Base-by-base conservation (phyloP, 2,329 filamentous ascomycete species). In the Xylariaceae sp. region DNA sequence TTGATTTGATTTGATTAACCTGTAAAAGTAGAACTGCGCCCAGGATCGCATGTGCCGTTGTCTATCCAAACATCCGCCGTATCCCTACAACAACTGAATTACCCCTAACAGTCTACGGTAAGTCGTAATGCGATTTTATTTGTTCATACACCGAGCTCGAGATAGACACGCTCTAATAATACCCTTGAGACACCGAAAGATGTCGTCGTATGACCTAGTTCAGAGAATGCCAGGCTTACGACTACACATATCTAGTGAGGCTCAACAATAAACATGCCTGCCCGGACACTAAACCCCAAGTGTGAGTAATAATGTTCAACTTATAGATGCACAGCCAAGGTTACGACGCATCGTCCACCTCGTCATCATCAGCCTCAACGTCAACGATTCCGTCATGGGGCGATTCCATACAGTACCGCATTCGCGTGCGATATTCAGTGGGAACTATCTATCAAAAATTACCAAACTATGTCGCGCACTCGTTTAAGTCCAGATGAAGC, bases 321-420 rank as follows among this genome's bases (percentile, higher is more conserved):
- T 61, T 57, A 15, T 49, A 48, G 47, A 53, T 55, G 59, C 59
- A 61, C 59, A 51, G 59, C 44, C 17, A 5, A 30, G 49, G 57
- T 62, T 54, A 53, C 48, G 61, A 5, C 23, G 53, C 60, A 58
- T 56, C 18, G 55, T 58, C 52, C 23, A 59, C 53, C 57, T 30
- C 23, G 23, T 59, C n/a, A 51, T 61, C 58, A 60, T 64, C 61
- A 64, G 63, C 63, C 63, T 63, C 63, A 63, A 61, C 9, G 37
- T 41, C 53, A 60, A 60, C 63, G 48, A 51, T 50, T 9, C 9
- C 9, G 59, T 55, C 59, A 53, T 51, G 47, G 56, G 51, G 13
- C 17, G 41, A 51, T 56, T 65, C 68, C 68, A 59, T 69, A 70
- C 68, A 71, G 68, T 71, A 68, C 57, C 41, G 35, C 41, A 30